These are phyloP conservation scores for Ophiostoma montium DNA, from an alignment of 2,329 filamentous ascomycete species.

Conservation along the genomic window DNA sequence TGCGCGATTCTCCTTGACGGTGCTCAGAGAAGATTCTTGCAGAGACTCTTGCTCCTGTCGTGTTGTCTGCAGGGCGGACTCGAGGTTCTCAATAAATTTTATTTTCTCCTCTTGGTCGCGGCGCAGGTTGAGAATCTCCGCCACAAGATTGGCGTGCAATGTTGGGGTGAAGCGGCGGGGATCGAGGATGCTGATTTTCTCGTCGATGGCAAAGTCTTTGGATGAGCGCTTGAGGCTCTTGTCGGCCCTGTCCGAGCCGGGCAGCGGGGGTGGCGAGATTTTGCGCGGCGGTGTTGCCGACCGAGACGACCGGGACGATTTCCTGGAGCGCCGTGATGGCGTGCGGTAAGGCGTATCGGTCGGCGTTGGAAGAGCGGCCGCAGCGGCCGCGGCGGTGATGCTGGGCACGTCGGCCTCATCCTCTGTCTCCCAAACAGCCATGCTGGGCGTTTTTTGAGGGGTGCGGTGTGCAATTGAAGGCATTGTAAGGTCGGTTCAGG, in stretches of 20 bases:
- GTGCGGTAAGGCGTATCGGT: conserved; percentile 59
- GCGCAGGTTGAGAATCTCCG: conserved; percentile 77
- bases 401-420: conserved; percentile 45
- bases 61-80: conserved; percentile 55
- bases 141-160: conserved; percentile 83
- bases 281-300: conserved; percentile 50
- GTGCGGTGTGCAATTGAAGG: background rate
- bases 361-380: conserved; percentile 47
- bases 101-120: conserved; percentile 85
- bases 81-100: conserved; percentile 72
- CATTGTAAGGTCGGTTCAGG: background rate
- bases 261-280: conserved; percentile 42
- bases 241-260: conserved; percentile 29
- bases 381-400: conserved; percentile 30
- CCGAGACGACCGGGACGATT: conserved; percentile 53
- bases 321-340: conserved; percentile 47
- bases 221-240: conserved; percentile 37
- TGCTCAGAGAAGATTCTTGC: conserved; percentile 44
- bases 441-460: conserved; percentile 19
- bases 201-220: conserved; percentile 48
- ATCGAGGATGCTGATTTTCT: conserved; percentile 63
- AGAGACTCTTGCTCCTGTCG: conserved; percentile 63
- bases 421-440: conserved; percentile 48
- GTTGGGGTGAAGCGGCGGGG: conserved; percentile 90
- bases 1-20: conserved; percentile 62